A percentile compares a stretch with the other conserved stretches of the same genome.
phyloP scores from a whole-genome alignment of 1,284 basidiomycete genomes.

The Puccinia brachypodii region DNA sequence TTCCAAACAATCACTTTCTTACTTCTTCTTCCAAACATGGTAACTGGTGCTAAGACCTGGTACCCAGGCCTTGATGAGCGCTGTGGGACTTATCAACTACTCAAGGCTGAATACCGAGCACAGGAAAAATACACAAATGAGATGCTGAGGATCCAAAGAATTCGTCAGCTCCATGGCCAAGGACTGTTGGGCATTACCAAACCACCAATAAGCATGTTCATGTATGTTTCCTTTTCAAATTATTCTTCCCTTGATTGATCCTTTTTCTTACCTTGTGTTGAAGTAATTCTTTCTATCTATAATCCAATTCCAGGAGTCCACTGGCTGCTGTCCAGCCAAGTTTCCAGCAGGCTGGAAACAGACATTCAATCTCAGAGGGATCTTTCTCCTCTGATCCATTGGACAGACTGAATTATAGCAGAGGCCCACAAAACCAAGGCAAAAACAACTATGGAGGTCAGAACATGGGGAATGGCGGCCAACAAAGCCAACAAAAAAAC shows the following conservation, averaged over 20 bases:
- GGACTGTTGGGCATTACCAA: not conserved
- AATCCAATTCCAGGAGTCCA: not conserved
- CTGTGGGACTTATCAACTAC: conserved; percentile 22
- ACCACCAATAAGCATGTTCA: conserved; percentile 1
- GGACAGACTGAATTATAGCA: not conserved
- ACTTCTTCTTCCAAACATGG: not conserved
- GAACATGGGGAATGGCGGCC: not conserved
- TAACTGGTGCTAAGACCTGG: conserved; percentile 30
- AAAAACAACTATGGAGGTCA: not conserved
- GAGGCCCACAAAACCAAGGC: not conserved
- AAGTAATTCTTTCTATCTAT: not conserved
- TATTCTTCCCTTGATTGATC: not conserved
- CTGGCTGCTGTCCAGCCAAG: not conserved
- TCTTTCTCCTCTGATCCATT: not conserved
- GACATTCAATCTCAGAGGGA: not conserved
- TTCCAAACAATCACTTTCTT: not conserved
- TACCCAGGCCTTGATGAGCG: conserved; percentile 36
- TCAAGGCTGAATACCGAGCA: conserved; percentile 35
- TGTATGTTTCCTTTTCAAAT: not conserved
- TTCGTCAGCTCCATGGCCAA: conserved; percentile 25
- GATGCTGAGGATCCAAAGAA: conserved; percentile 17
- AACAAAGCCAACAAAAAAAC: not conserved
- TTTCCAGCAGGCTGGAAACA: conserved; percentile 20
- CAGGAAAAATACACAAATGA: conserved; percentile 2
- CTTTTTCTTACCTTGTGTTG: not conserved